Conservation (phyloP, 2,329 filamentous ascomycete genomes). For the Beauveria bassiana region DNA sequence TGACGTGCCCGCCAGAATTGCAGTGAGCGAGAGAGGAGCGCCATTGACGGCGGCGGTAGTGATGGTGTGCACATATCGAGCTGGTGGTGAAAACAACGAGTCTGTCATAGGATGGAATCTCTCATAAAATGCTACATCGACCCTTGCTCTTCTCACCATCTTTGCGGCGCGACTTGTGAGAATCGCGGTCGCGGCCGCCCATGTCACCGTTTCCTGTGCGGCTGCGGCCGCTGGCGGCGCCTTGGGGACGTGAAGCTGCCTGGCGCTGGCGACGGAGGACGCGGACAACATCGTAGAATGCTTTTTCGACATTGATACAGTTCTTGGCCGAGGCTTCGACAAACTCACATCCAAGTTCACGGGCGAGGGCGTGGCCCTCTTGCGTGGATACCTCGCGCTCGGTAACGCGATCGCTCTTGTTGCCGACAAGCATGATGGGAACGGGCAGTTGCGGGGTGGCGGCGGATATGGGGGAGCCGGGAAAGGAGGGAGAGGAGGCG, state of each 20-base stretch:
- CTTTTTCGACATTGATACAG: constrained; percentile 97
- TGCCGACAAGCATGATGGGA: constrained; percentile 96
- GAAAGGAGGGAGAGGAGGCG: constrained; percentile 67
- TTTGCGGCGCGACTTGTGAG: constrained; percentile 25
- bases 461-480: constrained; percentile 62
- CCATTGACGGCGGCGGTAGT: background rate
- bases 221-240: constrained; percentile 29
- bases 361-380: constrained; percentile 84
- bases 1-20: background rate
- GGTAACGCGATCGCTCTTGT: constrained; percentile 95
- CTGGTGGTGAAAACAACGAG: background rate
- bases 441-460: constrained; percentile 58
- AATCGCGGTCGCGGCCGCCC: constrained; percentile 24
- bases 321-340: constrained; percentile 97
- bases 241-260: constrained; percentile 34
- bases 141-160: constrained; percentile 29
- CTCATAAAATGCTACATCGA: constrained; percentile 35
- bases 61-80: background rate
- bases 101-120: background rate
- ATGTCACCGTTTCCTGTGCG: constrained; percentile 30
- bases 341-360: constrained; percentile 90
- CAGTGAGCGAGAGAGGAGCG: background rate
- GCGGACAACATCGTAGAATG: constrained; percentile 94
- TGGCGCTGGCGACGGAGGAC: constrained; percentile 80
- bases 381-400: constrained; percentile 95